Base-by-base conservation (phyloP, 2,329 filamentous ascomycete genomes). In the Ophiostoma sp. region DNA sequence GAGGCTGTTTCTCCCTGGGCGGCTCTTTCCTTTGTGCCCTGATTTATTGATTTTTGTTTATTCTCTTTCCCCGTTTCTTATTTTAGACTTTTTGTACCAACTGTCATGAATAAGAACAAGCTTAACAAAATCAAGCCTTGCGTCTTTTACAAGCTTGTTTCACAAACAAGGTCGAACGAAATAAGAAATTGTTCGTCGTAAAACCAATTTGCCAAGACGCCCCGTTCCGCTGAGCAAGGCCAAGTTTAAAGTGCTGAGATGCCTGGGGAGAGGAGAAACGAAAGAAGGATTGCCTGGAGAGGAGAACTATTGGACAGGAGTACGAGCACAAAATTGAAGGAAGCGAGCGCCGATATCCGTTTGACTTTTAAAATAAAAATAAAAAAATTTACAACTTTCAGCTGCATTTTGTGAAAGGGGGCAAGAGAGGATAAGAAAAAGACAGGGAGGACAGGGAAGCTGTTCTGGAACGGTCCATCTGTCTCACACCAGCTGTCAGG, bases 201-300 rank as follows among this genome's bases (percentile, higher is more conserved):
- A 28, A 28, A 9, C 59, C 33, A 42, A 64, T 64, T 64, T 64
- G 59, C 59, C 59, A 63, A 63, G 59, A 42, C 59, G 33, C 33
- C 9, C 59, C 33, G 31, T 42, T 25, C 59, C 59, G 33, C 59
- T 42, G 59, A n/a, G 33, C 50, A 55, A 55, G 50, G 50, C 50
- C 50, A 25, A 19, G 33, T 33, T 39, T 12, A 39, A n/a, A 22
- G 50, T 22, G 50, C 22, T 25, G 42, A 19, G 42, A 4, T 59
- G 25, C 50, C 50, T 55, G n/a, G 8, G 48, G 48, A 42, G 39
- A 42, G 6, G 3, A 19, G 42, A 48, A 42, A 42, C 6, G 19
- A 12, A 8, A 52, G n/a, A 25, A 52, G 0, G 22, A 52, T 25
- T 25, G 5, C 5, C 50, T 11, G 22, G 22, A 22, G 9, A 25